Conservation (phyloP, 2,329 filamentous ascomycete species). For the Reticulascus tulasneorum region DNA sequence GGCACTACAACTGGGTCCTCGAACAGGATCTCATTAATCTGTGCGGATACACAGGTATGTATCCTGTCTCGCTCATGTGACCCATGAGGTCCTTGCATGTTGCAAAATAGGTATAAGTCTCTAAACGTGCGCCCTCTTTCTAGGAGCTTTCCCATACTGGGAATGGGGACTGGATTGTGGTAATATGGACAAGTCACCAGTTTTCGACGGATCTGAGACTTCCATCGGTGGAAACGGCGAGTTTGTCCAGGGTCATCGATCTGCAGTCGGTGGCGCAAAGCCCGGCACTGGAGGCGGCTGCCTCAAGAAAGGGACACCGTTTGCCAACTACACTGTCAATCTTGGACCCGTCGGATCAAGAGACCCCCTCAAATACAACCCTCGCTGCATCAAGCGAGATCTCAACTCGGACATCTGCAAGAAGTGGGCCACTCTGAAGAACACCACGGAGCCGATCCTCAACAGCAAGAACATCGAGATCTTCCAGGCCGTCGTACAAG, state of each 20-base stretch:
- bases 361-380: slow-evolving; percentile 25
- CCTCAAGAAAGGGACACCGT: slow-evolving; percentile 20
- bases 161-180: slow-evolving; percentile 30
- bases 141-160: slow-evolving; percentile 28
- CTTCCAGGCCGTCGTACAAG: slow-evolving; percentile 33
- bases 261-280: slow-evolving; percentile 12
- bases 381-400: slow-evolving; percentile 23
- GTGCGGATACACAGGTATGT: slow-evolving; percentile 22
- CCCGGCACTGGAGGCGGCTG: slow-evolving; percentile 25
- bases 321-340: slow-evolving; percentile 23
- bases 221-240: slow-evolving; percentile 36
- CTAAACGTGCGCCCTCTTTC: neutral
- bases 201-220: slow-evolving; percentile 38
- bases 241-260: slow-evolving; percentile 16
- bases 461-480: slow-evolving; percentile 26
- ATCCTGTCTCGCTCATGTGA: slow-evolving; percentile 1
- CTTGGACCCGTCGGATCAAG: slow-evolving; percentile 21
- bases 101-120: neutral
- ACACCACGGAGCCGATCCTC: slow-evolving; percentile 31
- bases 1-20: slow-evolving; percentile 25
- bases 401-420: slow-evolving; percentile 27
- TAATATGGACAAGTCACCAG: slow-evolving; percentile 27
- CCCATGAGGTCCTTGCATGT: neutral
- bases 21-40: slow-evolving; percentile 20
- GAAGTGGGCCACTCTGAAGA: slow-evolving; percentile 20